Evolutionary conservation across 148 eudicot genomes (phyloP).

Genomic region (Rhododendron williamsianum): DNA sequence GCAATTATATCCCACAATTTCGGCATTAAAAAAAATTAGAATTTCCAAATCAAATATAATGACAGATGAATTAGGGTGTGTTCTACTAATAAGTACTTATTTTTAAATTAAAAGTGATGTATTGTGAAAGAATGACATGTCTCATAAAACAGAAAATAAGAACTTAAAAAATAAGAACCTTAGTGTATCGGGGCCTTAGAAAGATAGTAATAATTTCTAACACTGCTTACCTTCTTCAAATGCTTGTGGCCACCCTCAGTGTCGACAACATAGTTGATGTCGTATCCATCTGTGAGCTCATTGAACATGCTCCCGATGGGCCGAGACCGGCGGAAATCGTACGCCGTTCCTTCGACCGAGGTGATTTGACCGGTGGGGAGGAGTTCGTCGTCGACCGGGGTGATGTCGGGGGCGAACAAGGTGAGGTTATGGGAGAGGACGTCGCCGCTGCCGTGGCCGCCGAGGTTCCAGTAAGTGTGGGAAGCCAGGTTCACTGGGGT

Average conservation of each 20-base stretch:
- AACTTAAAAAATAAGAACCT: too few relatives aligned
- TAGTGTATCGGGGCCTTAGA: too few relatives aligned
- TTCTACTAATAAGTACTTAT: too few relatives aligned
- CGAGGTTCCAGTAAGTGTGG: conserved; percentile 79
- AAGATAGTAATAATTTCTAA: too few relatives aligned
- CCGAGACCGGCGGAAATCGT: conserved; percentile 41
- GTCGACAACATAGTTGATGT: conserved; percentile 72
- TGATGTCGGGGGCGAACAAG: conserved; percentile 45
- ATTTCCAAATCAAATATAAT: background rate
- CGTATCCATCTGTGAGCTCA: conserved; percentile 53
- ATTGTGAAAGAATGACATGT: too few relatives aligned
- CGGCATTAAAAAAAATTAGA: background rate
- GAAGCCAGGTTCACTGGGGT: conserved; percentile 76
- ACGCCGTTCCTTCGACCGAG: conserved; percentile 41
- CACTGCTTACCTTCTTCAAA: conserved; percentile 17
- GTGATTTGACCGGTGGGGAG: conserved; percentile 57
- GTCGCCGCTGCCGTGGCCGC: conserved; percentile 56
- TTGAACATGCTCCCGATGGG: conserved; percentile 45
- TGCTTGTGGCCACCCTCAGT: conserved; percentile 13
- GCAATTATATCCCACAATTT: background rate
- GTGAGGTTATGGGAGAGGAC: conserved; percentile 49
- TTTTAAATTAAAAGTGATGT: too few relatives aligned
- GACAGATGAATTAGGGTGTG: background rate
- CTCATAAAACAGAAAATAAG: too few relatives aligned
- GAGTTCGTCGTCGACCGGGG: conserved; percentile 44